These are phyloP conservation scores for Leccinum aurantiacum DNA, from an alignment of 768 basidiomycete genomes.

Conservation along the genomic window DNA sequence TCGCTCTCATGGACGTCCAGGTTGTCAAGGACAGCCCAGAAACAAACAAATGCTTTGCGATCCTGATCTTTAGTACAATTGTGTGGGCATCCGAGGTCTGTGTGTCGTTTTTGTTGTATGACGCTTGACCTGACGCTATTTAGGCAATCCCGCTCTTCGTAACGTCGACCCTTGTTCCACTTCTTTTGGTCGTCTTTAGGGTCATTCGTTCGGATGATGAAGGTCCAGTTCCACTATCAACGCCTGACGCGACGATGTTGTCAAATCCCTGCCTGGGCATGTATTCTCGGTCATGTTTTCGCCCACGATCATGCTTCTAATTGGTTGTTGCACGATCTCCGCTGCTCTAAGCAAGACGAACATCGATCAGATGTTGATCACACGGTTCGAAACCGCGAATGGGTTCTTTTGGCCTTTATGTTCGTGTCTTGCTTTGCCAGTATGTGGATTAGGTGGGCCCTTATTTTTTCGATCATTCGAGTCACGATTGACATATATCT, in stretches of 20 bases:
- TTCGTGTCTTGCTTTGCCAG: too few species aligned
- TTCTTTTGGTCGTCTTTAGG: conserved; percentile 54
- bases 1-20: conserved; percentile 53
- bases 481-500: conserved; percentile 5
- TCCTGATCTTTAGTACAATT: conserved; percentile 86
- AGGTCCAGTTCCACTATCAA: background rate
- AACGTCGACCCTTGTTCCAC: conserved; percentile 74
- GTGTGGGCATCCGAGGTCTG: conserved; percentile 91
- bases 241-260: too few species aligned
- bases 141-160: conserved; percentile 97
- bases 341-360: too few species aligned
- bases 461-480: background rate
- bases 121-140: background rate
- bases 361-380: too few species aligned
- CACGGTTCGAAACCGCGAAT: too few species aligned
- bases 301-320: too few species aligned
- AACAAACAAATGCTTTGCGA: conserved; percentile 62
- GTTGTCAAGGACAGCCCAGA: conserved; percentile 36
- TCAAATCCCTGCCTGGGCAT: too few species aligned
- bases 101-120: background rate
- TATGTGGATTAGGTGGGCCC: background rate
- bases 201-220: conserved; percentile 55
- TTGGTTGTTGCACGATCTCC: too few species aligned
- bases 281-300: too few species aligned
- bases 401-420: too few species aligned